Base-by-base conservation (phyloP, 192 early-diverging fungal species). In the Rhizoclosmatium globosum region DNA sequence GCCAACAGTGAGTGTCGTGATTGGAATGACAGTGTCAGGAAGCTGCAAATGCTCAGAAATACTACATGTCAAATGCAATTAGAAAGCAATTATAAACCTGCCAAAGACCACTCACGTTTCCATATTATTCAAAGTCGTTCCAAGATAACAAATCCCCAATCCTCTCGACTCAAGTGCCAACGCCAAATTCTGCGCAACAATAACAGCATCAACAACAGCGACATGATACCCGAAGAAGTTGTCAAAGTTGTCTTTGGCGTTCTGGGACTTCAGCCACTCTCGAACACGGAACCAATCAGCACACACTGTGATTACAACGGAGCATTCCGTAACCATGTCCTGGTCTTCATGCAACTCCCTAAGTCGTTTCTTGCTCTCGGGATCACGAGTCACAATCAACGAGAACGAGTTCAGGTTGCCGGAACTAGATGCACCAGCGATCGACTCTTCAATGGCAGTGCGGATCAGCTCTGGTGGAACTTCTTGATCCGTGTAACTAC, bases 141-240 rank as follows among this genome's bases (percentile, higher is more conserved):
- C 68, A 39, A 69, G 47, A 15, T 69, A 69, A 46, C 68, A 69
- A 2, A 69, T 46, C 2, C 68, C 68, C 17, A 69, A 47, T 2
- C 68, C 68, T 15, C 68, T 39, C 19, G 68, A 13, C 39, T 69
- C 43, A 9, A 69, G 38, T n/a, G 43, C 68, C 38, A 69, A 38
- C 19, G 38, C 68, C 13, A 69, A 21, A 39, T 69, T 69, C 47
- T 69, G 68, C 13, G 68, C 68, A 39, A 69, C 39, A 19, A 69
- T 69, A 47, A 69, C 15, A 3, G 68, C 68, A 19, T 69, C 68
- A 2, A 69, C 68, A 69, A 69, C 68, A 19, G 44, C 68, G 17
- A 69, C 68, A 39, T 69, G 68, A 46, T 69, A 69, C 43, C 68
- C 68, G 47, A 47, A 39, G 39, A 69, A 69, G 43, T 41, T 69